Conservation (phyloP, 495 filamentous ascomycete genomes). For the Apodospora peruviana region DNA sequence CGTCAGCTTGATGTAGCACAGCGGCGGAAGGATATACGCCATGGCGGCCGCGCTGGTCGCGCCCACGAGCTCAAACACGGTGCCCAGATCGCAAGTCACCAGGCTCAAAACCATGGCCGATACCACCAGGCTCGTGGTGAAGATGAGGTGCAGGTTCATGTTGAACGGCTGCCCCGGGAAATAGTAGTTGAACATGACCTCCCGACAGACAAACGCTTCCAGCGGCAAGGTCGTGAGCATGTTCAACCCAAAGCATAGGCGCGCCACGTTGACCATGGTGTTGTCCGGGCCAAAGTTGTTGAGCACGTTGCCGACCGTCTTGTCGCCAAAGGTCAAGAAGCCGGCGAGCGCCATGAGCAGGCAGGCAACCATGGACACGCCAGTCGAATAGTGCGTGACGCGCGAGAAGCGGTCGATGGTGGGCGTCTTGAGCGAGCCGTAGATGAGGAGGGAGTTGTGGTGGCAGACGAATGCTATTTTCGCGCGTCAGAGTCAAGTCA, state of each 20-base stretch:
- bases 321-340: slow-evolving; percentile 87
- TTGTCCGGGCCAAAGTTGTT: slow-evolving; percentile 95
- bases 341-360: slow-evolving; percentile 82
- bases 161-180: slow-evolving; percentile 74
- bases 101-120: slow-evolving; percentile 71
- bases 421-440: slow-evolving; percentile 88
- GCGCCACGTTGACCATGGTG: slow-evolving; percentile 86
- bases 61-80: slow-evolving; percentile 91
- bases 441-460: slow-evolving; percentile 95
- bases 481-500: slow-evolving; percentile 21
- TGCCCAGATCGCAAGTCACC: slow-evolving; percentile 85
- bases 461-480: slow-evolving; percentile 78
- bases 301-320: slow-evolving; percentile 88
- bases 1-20: slow-evolving; percentile 92
- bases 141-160: slow-evolving; percentile 76
- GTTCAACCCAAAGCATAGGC: slow-evolving; percentile 92
- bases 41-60: slow-evolving; percentile 90
- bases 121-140: slow-evolving; percentile 74
- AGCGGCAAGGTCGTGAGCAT: slow-evolving; percentile 97
- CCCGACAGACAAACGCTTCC: slow-evolving; percentile 94
- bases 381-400: slow-evolving; percentile 90
- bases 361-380: slow-evolving; percentile 82
- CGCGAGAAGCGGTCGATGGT: slow-evolving; percentile 88
- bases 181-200: slow-evolving; percentile 93
- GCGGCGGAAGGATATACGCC: slow-evolving; percentile 89